A percentile compares a stretch with the other conserved stretches of the same genome.
These are phyloP conservation scores for Paecilomyces variotii DNA, from an alignment of 2,329 filamentous ascomycete genomes.

Conservation along the genomic window DNA sequence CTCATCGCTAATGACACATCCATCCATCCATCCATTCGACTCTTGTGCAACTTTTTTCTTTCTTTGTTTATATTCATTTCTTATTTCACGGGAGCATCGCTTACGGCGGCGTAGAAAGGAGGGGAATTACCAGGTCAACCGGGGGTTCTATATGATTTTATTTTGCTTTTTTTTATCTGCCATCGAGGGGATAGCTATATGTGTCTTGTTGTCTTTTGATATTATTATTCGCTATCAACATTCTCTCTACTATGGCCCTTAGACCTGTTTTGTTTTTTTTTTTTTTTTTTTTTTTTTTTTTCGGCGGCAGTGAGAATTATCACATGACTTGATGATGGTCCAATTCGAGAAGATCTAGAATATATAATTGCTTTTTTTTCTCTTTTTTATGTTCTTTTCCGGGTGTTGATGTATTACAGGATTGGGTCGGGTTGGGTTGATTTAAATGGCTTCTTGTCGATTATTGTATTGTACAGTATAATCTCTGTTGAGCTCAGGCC, in stretches of 20 bases:
- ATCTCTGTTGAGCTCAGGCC: not conserved
- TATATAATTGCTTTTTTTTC: not conserved
- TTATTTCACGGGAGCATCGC: not conserved
- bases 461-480: no score
- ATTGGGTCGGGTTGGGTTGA: no score
- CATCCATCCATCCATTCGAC: not conserved
- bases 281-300: no score
- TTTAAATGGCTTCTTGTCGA: no score
- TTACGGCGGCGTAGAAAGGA: not conserved
- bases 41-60: not conserved
- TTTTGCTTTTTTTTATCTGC: not conserved
- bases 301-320: not conserved
- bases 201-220: not conserved
- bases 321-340: not conserved
- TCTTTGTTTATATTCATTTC: not conserved
- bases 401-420: no score
- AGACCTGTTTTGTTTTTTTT: no score
- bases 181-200: not conserved
- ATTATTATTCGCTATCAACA: no score
- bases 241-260: not conserved
- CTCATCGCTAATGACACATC: no score
- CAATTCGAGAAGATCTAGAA: not conserved
- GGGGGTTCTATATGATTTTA: not conserved
- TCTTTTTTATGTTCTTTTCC: not conserved
- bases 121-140: not conserved